Percentiles rank a stretch among this genome's conserved stretches.
Conservation (phyloP, 2,329 filamentous ascomycete genomes). For the Botrytis cinerea region DNA sequence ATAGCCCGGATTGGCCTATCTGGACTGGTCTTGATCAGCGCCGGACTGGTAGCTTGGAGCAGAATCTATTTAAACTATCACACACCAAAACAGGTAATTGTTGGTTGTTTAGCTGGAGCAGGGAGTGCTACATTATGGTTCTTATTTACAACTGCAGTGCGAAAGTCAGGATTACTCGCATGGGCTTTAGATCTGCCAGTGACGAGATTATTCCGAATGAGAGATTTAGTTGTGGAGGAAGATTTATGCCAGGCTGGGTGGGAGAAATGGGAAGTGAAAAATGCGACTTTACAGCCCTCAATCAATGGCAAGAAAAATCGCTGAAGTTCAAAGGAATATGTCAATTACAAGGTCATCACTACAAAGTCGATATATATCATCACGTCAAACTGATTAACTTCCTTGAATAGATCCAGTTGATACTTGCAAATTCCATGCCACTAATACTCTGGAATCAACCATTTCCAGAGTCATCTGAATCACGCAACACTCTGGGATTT, state of each 20-base stretch:
- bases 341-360: neutral
- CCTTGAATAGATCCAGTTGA: neutral
- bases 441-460: neutral
- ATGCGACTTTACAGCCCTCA: conserved; percentile 41
- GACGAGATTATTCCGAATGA: conserved; percentile 66
- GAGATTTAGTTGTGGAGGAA: conserved; percentile 85
- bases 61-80: conserved; percentile 93
- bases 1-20: conserved; percentile 58
- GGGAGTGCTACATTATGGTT: conserved; percentile 80
- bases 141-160: conserved; percentile 62
- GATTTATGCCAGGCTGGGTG: conserved; percentile 90
- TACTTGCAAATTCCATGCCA: neutral
- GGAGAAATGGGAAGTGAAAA: conserved; percentile 76
- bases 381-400: neutral
- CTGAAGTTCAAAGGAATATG: conserved; percentile 27
- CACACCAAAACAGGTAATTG: conserved; percentile 82
- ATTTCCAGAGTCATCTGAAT: neutral
- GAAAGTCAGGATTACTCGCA: conserved; percentile 68
- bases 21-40: conserved; percentile 59
- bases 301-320: conserved; percentile 36
- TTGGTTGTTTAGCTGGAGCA: conserved; percentile 71
- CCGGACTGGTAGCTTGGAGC: conserved; percentile 73
- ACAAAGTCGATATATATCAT: conserved; percentile 5
- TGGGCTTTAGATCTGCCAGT: conserved; percentile 70
- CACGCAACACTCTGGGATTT: neutral